Percentiles rank a stretch among this genome's conserved stretches.
Conservation (phyloP, 805 yeast genomes). For the Schizosaccharomyces cryophilus region DNA sequence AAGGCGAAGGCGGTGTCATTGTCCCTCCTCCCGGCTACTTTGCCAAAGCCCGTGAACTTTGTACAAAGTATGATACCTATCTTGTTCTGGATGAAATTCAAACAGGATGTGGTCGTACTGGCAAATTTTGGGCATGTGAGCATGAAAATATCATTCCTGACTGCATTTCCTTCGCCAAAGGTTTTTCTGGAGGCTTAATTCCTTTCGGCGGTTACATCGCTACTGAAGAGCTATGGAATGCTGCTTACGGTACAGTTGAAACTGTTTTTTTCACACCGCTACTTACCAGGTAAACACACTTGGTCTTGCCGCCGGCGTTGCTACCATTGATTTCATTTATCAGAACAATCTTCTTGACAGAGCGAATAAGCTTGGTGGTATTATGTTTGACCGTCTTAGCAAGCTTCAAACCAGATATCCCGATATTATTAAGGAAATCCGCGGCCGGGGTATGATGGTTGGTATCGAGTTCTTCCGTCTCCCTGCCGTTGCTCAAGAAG, state of each 20-base stretch:
- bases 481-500: slow-evolving; percentile 68
- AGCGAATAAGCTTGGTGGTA: slow-evolving; percentile 37
- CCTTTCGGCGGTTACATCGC: slow-evolving; percentile 84
- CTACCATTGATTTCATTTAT: slow-evolving; percentile 77
- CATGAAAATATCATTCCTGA: slow-evolving; percentile 74
- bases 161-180: slow-evolving; percentile 72
- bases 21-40: background rate
- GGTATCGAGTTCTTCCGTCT: slow-evolving; percentile 75
- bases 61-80: slow-evolving; percentile 63
- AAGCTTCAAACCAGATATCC: slow-evolving; percentile 37
- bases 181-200: slow-evolving; percentile 79
- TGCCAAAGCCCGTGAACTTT: background rate
- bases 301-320: slow-evolving; percentile 95
- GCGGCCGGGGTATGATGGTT: slow-evolving; percentile 25
- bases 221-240: slow-evolving; percentile 28
- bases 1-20: slow-evolving; percentile 71
- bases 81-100: slow-evolving; percentile 92
- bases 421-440: slow-evolving; percentile 56
- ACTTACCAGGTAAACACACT: slow-evolving; percentile 27
- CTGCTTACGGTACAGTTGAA: background rate
- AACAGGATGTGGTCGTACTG: slow-evolving; percentile 94
- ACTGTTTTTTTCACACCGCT: background rate
- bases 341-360: slow-evolving; percentile 30
- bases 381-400: slow-evolving; percentile 35
- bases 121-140: slow-evolving; percentile 75